Evolutionary conservation across 306 rosid species (phyloP).

Genomic region (Amphicarpaea edgeworthii): DNA sequence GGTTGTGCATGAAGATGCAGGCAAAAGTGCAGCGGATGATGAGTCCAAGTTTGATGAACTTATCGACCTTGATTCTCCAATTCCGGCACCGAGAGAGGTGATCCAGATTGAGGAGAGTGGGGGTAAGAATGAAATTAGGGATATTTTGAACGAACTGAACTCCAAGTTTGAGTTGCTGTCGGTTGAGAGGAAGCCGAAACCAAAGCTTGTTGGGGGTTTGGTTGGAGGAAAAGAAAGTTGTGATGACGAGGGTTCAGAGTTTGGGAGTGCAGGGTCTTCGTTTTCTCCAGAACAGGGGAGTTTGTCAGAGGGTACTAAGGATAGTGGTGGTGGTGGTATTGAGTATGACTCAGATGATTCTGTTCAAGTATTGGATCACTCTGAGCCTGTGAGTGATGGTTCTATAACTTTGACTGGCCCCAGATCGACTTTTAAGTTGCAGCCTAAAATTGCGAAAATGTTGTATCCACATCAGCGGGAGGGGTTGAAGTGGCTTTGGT

Average conservation of each 20-base stretch:
- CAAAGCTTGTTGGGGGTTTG: conserved; percentile 44
- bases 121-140: conserved; percentile 74
- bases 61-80: conserved; percentile 68
- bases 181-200: conserved; percentile 60
- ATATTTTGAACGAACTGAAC: conserved; percentile 74
- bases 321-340: conserved; percentile 1
- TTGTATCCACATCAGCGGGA: conserved; percentile 88
- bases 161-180: conserved; percentile 78
- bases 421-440: conserved; percentile 65
- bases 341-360: conserved; percentile 50
- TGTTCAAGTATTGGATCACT: conserved; percentile 51
- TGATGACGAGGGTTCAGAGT: conserved; percentile 52
- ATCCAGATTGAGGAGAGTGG: conserved; percentile 40
- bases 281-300: conserved; percentile 55
- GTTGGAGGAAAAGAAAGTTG: conserved; percentile 33
- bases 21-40: conserved; percentile 42
- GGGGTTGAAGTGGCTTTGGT: conserved; percentile 91
- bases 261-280: conserved; percentile 66
- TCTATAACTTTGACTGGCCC: conserved; percentile 65
- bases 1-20: conserved; percentile 47
- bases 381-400: conserved; percentile 52
- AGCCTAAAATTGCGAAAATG: conserved; percentile 67
- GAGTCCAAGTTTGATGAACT: conserved; percentile 50
- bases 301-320: conserved; percentile 44
- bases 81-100: conserved; percentile 33